A percentile compares a stretch with the other conserved stretches of the same genome.
Conservation (phyloP, 1,284 basidiomycete genomes). For the Lignosus rhinocerotis region DNA sequence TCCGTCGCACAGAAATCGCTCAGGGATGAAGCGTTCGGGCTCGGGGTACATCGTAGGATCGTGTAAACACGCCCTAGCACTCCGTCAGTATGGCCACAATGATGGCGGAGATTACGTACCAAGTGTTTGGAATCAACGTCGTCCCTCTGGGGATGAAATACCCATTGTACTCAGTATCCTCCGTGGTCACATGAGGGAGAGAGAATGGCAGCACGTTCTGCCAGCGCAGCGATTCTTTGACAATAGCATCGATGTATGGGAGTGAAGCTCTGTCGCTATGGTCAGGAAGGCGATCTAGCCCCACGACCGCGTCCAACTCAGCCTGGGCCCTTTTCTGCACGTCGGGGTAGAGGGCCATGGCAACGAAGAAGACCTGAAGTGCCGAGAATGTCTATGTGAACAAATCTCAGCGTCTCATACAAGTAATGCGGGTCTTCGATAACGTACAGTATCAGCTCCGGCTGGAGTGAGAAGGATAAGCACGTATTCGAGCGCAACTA, state of each 20-base stretch:
- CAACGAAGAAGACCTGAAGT: conserved; percentile 21
- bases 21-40: conserved; percentile 19
- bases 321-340: conserved; percentile 30
- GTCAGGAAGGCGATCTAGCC: conserved; percentile 27
- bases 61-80: conserved; percentile 21
- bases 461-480: not conserved
- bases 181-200: conserved; percentile 6
- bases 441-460: conserved; percentile 13
- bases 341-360: conserved; percentile 24
- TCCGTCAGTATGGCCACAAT: not conserved
- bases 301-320: conserved; percentile 34
- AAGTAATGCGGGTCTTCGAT: not conserved
- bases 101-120: conserved; percentile 12
- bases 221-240: conserved; percentile 13
- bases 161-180: conserved; percentile 11
- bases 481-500: not conserved
- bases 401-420: not conserved
- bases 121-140: conserved; percentile 17
- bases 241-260: conserved; percentile 16
- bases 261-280: conserved; percentile 20
- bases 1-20: conserved; percentile 17
- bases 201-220: conserved; percentile 9
- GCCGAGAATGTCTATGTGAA: conserved; percentile 26
- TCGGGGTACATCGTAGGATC: conserved; percentile 19
- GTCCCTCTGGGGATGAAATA: conserved; percentile 26